Evolutionary conservation across 768 basidiomycete genomes (phyloP), one percentile per base, ranked within the genome.

Genomic region (Mycena pura): DNA sequence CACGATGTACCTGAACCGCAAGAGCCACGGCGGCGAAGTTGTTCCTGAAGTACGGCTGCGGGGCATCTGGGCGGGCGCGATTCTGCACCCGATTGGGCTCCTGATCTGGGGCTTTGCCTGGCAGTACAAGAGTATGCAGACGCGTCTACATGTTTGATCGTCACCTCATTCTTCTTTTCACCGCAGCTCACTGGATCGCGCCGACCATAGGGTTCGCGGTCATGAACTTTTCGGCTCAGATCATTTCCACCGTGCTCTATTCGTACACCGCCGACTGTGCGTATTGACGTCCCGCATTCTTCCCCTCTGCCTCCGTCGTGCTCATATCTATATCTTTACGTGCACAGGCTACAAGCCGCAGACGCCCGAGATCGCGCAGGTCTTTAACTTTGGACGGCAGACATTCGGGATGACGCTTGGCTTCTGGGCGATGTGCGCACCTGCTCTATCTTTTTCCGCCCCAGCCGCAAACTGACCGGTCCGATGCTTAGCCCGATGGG

Each of bases 371-470:
- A 44, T 59, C 36, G 63, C 66, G 0, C 66, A 68, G 38, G 60
- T 68, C 10, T 65, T 68, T 32, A 68, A 68, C 46, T 65, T 68
- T 14, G 46, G 32, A 10, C 55, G 66, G 1, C 66, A 68, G 43
- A 60, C 57, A 13, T 24, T 68, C 36, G 66, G 66, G 5, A 68
- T 68, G 66, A 68, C 67, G 6, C 9, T 68, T 31, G 67, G 63
- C 7, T 68, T 68, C 54, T 68, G 61, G 63, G 60, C 61, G 5
- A 63, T 65, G 65, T 60, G 27, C 27, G 47, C 7, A 15, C n/a
- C n/a, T 21, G 13, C 32, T 22, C 21, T 51, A 6, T 51, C 40
- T 52, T n/a, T 36, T 8, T 13, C n/a, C n/a, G n/a, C n/a, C n/a
- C n/a, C n/a, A n/a, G n/a, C n/a, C n/a, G n/a, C n/a, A n/a, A n/a